These are phyloP conservation scores for Blastocystis sp. DNA, from an alignment of 352 stramenopile genomes.

Conservation along the genomic window DNA sequence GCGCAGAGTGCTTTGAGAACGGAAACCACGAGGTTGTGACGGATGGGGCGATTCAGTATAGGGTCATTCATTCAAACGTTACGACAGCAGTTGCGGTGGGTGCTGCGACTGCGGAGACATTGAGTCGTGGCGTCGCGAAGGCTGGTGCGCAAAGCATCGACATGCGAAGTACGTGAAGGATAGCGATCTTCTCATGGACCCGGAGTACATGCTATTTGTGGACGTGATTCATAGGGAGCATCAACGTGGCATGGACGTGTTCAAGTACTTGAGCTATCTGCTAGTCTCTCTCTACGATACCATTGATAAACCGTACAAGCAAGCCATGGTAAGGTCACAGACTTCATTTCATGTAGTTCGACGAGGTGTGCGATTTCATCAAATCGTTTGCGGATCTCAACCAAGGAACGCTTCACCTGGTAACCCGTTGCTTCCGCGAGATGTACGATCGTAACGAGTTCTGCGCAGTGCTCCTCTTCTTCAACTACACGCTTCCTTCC, in stretches of 20 bases:
- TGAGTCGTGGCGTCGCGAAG: slow-evolving; percentile 54
- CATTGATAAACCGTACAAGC: neutral
- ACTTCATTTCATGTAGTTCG: neutral
- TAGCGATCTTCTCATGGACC: neutral
- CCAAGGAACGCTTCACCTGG: slow-evolving; percentile 2
- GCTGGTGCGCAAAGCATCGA: slow-evolving; percentile 56
- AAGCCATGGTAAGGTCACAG: neutral
- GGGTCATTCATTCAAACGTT: slow-evolving; percentile 57
- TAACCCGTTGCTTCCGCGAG: neutral
- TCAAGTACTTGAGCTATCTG: neutral
- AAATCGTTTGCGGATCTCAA: slow-evolving; percentile 27
- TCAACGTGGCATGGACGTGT: neutral
- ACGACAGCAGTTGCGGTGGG: slow-evolving; percentile 56
- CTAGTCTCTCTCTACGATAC: neutral
- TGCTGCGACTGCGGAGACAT: slow-evolving; percentile 59
- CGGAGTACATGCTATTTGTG: neutral
- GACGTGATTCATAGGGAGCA: neutral
- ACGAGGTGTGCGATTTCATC: neutral
- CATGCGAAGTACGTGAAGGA: slow-evolving; percentile 12
- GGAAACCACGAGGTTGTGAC: slow-evolving; percentile 55
- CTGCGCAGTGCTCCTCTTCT: neutral
- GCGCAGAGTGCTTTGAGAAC: slow-evolving; percentile 58
- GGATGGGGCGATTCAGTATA: neutral
- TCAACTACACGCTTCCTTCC: neutral
- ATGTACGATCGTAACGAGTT: neutral